Evolutionary conservation across 1,284 basidiomycete species (phyloP).

Genomic region (Malassezia psittaci): DNA sequence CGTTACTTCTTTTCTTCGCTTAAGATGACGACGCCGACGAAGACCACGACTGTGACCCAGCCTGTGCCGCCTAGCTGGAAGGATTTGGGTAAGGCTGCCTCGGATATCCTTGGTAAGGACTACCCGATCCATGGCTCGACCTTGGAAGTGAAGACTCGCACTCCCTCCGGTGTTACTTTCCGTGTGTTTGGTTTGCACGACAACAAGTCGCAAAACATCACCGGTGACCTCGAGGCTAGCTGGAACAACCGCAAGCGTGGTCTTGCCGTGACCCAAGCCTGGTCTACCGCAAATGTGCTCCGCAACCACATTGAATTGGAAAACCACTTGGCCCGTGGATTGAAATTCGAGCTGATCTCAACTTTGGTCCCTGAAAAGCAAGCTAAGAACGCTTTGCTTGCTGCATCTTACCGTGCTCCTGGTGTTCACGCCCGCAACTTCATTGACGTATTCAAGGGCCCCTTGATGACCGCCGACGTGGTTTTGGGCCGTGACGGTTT

Average conservation of each 20-base stretch:
- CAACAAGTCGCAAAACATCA: constrained; percentile 44
- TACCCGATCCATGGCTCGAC: constrained; percentile 67
- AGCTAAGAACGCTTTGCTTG: constrained; percentile 60
- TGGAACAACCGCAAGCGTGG: constrained; percentile 47
- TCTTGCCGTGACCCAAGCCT: constrained; percentile 54
- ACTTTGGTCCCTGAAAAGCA: constrained; percentile 72
- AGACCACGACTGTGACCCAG: neutral
- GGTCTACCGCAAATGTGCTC: constrained; percentile 79
- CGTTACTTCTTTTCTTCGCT: neutral
- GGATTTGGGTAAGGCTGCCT: constrained; percentile 66
- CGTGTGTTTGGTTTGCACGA: constrained; percentile 47
- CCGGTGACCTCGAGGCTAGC: constrained; percentile 48
- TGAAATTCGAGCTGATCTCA: constrained; percentile 86
- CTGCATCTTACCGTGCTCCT: constrained; percentile 88
- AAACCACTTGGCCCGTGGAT: constrained; percentile 88
- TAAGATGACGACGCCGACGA: neutral
- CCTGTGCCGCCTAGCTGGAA: constrained; percentile 47
- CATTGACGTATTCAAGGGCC: constrained; percentile 94
- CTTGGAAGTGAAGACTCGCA: constrained; percentile 74
- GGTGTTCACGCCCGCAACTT: constrained; percentile 83
- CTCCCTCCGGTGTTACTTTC: constrained; percentile 56
- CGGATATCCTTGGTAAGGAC: constrained; percentile 87
- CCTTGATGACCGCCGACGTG: constrained; percentile 82
- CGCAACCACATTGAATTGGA: constrained; percentile 84
- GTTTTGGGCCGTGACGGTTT: constrained; percentile 91